Evolutionary conservation across 768 basidiomycete genomes (phyloP).

Genomic region (Rhodotorula paludigena): DNA sequence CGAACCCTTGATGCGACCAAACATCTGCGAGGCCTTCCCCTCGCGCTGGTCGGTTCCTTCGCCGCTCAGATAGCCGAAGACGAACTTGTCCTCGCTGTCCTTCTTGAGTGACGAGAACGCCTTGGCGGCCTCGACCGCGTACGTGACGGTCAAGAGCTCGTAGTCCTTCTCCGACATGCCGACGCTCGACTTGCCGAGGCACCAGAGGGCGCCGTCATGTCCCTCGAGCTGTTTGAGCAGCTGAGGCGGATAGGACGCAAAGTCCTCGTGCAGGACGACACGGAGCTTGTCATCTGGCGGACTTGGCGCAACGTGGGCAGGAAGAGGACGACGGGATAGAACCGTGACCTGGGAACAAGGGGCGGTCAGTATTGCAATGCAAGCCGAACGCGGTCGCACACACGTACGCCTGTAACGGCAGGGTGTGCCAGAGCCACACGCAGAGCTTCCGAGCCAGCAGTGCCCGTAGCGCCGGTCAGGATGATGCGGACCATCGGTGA

Average conservation of each 20-base stretch:
- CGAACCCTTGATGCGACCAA: slow-evolving; percentile 29
- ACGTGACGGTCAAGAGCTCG: slow-evolving; percentile 44
- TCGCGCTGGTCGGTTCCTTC: slow-evolving; percentile 2
- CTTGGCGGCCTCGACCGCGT: slow-evolving; percentile 26
- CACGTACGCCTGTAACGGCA: neutral
- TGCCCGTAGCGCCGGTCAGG: slow-evolving; percentile 24
- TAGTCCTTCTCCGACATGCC: slow-evolving; percentile 36
- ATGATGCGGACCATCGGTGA: slow-evolving; percentile 10
- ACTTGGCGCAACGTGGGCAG: neutral
- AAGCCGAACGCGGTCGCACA: neutral
- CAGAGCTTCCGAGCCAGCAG: slow-evolving; percentile 14
- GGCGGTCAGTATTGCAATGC: too few relatives aligned
- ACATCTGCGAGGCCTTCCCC: slow-evolving; percentile 11
- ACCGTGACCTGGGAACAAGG: slow-evolving; percentile 13
- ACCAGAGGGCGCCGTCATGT: slow-evolving; percentile 25
- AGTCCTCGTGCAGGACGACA: slow-evolving; percentile 20
- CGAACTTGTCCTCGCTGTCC: slow-evolving; percentile 38
- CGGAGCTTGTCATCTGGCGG: slow-evolving; percentile 8
- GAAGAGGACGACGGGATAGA: slow-evolving; percentile 29
- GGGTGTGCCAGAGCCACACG: slow-evolving; percentile 15
- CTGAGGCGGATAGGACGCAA: slow-evolving; percentile 12
- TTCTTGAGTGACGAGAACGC: slow-evolving; percentile 1
- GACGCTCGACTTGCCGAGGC: slow-evolving; percentile 1
- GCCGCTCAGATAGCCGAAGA: slow-evolving; percentile 42
- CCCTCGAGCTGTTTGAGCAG: slow-evolving; percentile 14